Conservation (phyloP, 192 early-diverging fungal species). For the Obelidium mucronatum region DNA sequence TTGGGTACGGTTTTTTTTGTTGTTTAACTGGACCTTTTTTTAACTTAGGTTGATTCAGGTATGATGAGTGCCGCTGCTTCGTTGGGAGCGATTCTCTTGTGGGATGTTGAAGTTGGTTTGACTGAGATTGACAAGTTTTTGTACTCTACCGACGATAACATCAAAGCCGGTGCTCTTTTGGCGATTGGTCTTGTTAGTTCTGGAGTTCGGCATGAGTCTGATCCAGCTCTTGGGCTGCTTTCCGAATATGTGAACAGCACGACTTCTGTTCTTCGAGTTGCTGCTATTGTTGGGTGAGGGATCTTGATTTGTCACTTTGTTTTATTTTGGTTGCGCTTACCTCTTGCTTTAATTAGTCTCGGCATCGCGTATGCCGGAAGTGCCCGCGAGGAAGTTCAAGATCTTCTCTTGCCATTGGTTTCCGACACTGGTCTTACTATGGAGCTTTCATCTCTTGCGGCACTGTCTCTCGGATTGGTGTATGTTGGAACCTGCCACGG, state of each 20-base stretch:
- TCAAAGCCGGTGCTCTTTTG: slow-evolving; percentile 93
- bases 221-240: slow-evolving; percentile 90
- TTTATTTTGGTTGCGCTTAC: background rate
- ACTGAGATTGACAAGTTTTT: slow-evolving; percentile 95
- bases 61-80: slow-evolving; percentile 97
- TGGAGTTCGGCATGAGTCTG: slow-evolving; percentile 89
- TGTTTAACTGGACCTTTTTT: background rate
- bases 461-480: slow-evolving; percentile 90
- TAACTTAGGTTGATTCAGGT: slow-evolving; percentile 39
- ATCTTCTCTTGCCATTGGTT: slow-evolving; percentile 82
- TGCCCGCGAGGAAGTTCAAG: slow-evolving; percentile 82
- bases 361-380: slow-evolving; percentile 96
- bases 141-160: slow-evolving; percentile 85
- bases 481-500: slow-evolving; percentile 89
- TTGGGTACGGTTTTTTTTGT: slow-evolving; percentile 57
- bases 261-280: slow-evolving; percentile 65
- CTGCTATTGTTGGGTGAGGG: slow-evolving; percentile 81
- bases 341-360: slow-evolving; percentile 59
- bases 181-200: slow-evolving; percentile 93
- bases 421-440: slow-evolving; percentile 82
- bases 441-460: slow-evolving; percentile 89
- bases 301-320: background rate
- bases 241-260: slow-evolving; percentile 78
- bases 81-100: slow-evolving; percentile 89
- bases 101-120: slow-evolving; percentile 93